Evolutionary conservation across 2,329 filamentous ascomycete species (phyloP).

Genomic region (Penicillium sp.): DNA sequence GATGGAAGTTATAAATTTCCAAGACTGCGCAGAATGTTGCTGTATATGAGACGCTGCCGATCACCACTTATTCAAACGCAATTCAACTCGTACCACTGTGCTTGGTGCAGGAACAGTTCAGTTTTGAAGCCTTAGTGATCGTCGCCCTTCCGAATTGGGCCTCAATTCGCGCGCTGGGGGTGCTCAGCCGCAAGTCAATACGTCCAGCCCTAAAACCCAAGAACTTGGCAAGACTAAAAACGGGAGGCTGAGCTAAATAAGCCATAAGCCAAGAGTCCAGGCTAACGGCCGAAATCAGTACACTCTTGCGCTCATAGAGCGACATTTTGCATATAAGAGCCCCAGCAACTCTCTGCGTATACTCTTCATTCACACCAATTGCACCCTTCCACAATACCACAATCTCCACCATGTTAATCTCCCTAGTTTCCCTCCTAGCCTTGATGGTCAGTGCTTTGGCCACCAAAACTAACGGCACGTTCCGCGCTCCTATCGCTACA

Average conservation of each 20-base stretch:
- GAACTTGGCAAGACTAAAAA: background rate
- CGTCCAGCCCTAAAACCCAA: background rate
- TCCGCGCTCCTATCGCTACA: slow-evolving; percentile 5
- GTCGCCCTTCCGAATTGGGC: background rate
- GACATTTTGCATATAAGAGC: background rate
- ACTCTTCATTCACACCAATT: background rate
- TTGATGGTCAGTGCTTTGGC: background rate
- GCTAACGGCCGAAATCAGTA: background rate
- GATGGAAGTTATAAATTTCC: background rate
- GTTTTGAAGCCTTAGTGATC: background rate
- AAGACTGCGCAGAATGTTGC: background rate
- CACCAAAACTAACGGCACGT: slow-evolving; percentile 1
- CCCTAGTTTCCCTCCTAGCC: background rate
- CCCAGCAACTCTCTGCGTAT: background rate
- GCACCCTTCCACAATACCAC: background rate
- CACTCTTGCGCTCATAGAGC: background rate
- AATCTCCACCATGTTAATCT: background rate
- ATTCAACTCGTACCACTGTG: background rate
- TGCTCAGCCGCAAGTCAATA: background rate
- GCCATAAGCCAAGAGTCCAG: background rate
- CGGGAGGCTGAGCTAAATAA: background rate
- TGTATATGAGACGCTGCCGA: background rate
- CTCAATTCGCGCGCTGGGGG: slow-evolving; percentile 5
- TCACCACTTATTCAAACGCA: background rate
- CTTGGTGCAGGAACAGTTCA: background rate